phyloP scores from a whole-genome alignment of 2,329 filamentous ascomycete species.

The Fusarium sp. region DNA sequence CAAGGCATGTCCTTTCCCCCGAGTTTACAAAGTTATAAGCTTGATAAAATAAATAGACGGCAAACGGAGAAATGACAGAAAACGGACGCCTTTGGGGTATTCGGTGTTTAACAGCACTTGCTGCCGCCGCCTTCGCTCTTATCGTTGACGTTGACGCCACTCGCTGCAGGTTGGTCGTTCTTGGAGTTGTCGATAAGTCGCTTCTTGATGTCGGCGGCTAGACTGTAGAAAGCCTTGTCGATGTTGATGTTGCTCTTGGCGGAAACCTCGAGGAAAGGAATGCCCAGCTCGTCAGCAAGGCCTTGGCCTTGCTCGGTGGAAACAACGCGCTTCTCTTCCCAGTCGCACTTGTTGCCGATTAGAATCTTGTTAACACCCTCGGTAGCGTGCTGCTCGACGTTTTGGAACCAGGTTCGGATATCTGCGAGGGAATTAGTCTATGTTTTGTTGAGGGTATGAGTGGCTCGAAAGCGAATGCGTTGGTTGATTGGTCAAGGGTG shows the following conservation, averaged over 20 bases:
- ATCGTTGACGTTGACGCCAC: constrained; percentile 77
- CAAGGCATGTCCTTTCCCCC: constrained; percentile 24
- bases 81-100: constrained; percentile 28
- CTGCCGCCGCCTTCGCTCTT: constrained; percentile 68
- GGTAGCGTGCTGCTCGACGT: constrained; percentile 97
- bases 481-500: constrained; percentile 14
- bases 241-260: constrained; percentile 99
- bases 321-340: constrained; percentile 98
- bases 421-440: constrained; percentile 65
- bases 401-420: constrained; percentile 99
- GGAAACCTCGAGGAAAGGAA: constrained; percentile 97
- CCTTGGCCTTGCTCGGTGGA: constrained; percentile 93
- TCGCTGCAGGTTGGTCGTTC: constrained; percentile 70
- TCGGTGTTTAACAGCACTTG: constrained; percentile 78
- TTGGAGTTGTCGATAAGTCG: constrained; percentile 92
- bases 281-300: constrained; percentile 93
- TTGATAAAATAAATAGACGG: constrained; percentile 44
- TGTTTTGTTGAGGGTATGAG: constrained; percentile 18
- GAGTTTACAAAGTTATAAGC: constrained; percentile 44
- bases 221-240: constrained; percentile 96
- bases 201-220: constrained; percentile 98
- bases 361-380: constrained; percentile 99
- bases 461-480: constrained; percentile 3
- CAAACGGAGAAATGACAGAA: constrained; percentile 42
- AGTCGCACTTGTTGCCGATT: constrained; percentile 99